Conservation (phyloP, 179 eudicot genomes). For the Beta macrorhiza region DNA sequence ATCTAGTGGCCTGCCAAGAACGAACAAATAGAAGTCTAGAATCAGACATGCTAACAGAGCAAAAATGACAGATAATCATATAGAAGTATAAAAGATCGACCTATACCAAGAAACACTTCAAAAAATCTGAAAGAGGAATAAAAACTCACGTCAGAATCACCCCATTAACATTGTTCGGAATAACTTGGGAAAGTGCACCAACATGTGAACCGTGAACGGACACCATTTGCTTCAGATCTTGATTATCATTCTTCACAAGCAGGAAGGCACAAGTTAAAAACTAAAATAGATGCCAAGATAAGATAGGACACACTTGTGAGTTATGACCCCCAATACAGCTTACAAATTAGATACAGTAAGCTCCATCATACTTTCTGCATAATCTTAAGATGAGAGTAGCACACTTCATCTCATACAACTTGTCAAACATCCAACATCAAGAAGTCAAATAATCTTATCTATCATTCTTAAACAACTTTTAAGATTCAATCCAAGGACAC, state of each 20-base stretch:
- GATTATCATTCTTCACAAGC: conserved; percentile 36
- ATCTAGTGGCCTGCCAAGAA: conserved; percentile 77
- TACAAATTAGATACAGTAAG: not conserved
- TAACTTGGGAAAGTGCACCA: conserved; percentile 68
- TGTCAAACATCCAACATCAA: not conserved
- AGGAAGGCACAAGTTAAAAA: conserved; percentile 20
- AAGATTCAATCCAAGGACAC: not conserved
- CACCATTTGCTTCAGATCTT: conserved; percentile 41
- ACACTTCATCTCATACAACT: not conserved
- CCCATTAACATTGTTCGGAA: conserved; percentile 76
- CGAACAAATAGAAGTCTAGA: not conserved
- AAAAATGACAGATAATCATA: conserved; percentile 6
- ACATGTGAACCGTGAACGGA: conserved; percentile 67
- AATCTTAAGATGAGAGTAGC: not conserved
- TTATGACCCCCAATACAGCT: not conserved
- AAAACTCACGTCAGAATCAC: conserved; percentile 76
- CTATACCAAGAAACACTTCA: not conserved
- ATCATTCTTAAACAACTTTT: not conserved
- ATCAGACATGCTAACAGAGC: conserved; percentile 16
- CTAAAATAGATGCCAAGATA: not conserved
- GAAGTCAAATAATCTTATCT: not conserved
- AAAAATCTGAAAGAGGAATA: not conserved
- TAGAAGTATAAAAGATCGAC: not conserved
- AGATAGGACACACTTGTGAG: not conserved
- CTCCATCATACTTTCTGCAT: not conserved